phyloP scores from a whole-genome alignment of 495 filamentous ascomycete species.

The Penicillium coffeae region DNA sequence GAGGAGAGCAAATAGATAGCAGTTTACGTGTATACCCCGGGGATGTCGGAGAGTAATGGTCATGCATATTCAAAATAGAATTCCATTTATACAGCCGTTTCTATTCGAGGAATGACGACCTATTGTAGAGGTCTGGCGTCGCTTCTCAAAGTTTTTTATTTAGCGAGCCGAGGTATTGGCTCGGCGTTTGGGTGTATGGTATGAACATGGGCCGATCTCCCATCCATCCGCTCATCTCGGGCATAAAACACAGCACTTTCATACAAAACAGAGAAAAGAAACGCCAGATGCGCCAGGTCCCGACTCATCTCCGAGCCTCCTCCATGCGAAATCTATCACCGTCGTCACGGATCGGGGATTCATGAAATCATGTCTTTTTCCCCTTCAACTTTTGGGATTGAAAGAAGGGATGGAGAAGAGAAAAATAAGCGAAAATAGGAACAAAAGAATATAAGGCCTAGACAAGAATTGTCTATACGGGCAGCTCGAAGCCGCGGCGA shows the following conservation, averaged over 20 bases:
- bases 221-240: slow-evolving; percentile 16
- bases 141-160: slow-evolving; percentile 16
- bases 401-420: slow-evolving; percentile 13
- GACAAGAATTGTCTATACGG: slow-evolving; percentile 47
- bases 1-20: slow-evolving; percentile 65
- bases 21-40: slow-evolving; percentile 1
- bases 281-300: slow-evolving; percentile 33
- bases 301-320: slow-evolving; percentile 30
- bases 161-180: slow-evolving; percentile 6
- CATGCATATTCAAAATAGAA: slow-evolving; percentile 5
- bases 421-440: slow-evolving; percentile 12
- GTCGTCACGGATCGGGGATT: slow-evolving; percentile 27
- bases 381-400: slow-evolving; percentile 2
- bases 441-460: slow-evolving; percentile 3
- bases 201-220: slow-evolving; percentile 20
- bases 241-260: slow-evolving; percentile 18
- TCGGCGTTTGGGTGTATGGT: slow-evolving; percentile 9
- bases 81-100: background rate
- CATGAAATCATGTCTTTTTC: slow-evolving; percentile 33
- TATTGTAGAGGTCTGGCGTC: no score
- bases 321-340: slow-evolving; percentile 33
- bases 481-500: slow-evolving; percentile 85
- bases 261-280: slow-evolving; percentile 24
- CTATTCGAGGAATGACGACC: background rate
- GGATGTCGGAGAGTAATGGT: background rate